These are phyloP conservation scores for Pharus latifolius DNA, from an alignment of 176 grass and related monocot species.

Conservation along the genomic window DNA sequence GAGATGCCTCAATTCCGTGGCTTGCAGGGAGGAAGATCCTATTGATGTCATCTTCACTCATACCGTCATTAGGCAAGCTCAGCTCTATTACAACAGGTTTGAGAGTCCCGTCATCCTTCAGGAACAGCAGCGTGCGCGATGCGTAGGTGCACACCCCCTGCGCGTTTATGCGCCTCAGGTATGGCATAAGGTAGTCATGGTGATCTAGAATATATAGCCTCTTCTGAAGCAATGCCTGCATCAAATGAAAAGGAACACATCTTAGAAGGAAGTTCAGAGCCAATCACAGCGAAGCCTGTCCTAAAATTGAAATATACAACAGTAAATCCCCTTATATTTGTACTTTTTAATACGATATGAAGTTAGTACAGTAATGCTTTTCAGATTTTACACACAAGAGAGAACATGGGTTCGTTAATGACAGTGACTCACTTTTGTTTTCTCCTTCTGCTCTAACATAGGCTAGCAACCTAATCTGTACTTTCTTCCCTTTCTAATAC, in stretches of 20 bases:
- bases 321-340: too few relatives aligned
- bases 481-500: too few relatives aligned
- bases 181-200: constrained; percentile 88
- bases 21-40: constrained; percentile 55
- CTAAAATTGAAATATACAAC: neutral
- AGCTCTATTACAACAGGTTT: constrained; percentile 70
- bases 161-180: constrained; percentile 62
- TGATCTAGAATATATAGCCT: constrained; percentile 79
- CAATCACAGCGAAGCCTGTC: neutral
- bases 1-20: constrained; percentile 9
- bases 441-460: too few relatives aligned
- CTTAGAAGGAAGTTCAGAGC: neutral
- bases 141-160: constrained; percentile 67
- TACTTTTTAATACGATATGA: too few relatives aligned
- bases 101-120: constrained; percentile 48
- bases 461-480: too few relatives aligned
- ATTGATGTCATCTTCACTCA: constrained; percentile 14
- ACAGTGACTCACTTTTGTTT: too few relatives aligned
- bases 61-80: constrained; percentile 23
- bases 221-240: constrained; percentile 39
- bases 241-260: neutral
- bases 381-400: neutral
- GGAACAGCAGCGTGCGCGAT: constrained; percentile 80
- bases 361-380: neutral
- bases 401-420: too few relatives aligned